Conservation (phyloP, 352 stramenopile genomes). For the Phytophthora citrophthora region DNA sequence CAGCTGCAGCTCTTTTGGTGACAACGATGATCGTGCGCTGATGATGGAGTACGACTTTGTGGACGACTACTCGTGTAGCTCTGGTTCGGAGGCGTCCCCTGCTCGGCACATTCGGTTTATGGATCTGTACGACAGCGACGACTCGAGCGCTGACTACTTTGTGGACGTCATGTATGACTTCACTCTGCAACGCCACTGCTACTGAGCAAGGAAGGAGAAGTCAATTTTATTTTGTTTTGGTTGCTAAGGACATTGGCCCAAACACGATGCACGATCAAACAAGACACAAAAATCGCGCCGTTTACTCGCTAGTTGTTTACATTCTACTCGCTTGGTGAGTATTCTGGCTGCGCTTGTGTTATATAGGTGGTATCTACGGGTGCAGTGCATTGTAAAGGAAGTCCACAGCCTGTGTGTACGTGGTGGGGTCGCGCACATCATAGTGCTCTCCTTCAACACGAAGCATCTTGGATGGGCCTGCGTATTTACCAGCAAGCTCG, state of each 20-base stretch:
- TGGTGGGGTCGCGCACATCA: slow-evolving; percentile 40
- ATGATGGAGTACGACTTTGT: slow-evolving; percentile 84
- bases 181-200: slow-evolving; percentile 33
- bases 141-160: slow-evolving; percentile 59
- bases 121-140: slow-evolving; percentile 62
- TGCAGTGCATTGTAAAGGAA: slow-evolving; percentile 62
- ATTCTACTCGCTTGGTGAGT: slow-evolving; percentile 7
- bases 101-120: slow-evolving; percentile 67
- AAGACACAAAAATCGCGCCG: slow-evolving; percentile 8
- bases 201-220: slow-evolving; percentile 16
- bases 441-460: slow-evolving; percentile 78
- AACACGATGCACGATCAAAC: slow-evolving; percentile 13
- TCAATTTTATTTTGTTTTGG: slow-evolving; percentile 28
- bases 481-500: slow-evolving; percentile 66
- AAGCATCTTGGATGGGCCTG: slow-evolving; percentile 54
- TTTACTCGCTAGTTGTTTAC: slow-evolving; percentile 14
- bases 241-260: slow-evolving; percentile 1
- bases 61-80: slow-evolving; percentile 61
- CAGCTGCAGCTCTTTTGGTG: slow-evolving; percentile 26
- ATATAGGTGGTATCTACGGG: slow-evolving; percentile 33
- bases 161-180: slow-evolving; percentile 75
- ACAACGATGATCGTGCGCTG: slow-evolving; percentile 39
- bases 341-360: slow-evolving; percentile 8
- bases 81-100: slow-evolving; percentile 54
- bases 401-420: slow-evolving; percentile 66